phyloP scores from a whole-genome alignment of 306 rosid genomes.

The Sphenostylis stenocarpa region DNA sequence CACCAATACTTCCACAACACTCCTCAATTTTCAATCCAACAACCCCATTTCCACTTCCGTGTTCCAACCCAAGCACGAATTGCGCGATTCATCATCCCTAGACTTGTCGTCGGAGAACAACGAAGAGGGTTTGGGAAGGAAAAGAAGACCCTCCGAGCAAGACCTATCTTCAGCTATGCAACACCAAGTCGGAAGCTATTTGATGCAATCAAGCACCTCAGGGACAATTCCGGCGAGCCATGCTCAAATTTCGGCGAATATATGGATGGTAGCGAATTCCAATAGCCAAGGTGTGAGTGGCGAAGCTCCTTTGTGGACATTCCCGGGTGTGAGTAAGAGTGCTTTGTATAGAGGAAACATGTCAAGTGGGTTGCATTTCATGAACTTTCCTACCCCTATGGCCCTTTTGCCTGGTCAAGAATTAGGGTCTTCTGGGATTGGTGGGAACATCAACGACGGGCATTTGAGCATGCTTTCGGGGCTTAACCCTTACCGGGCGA shows the following conservation, averaged over 20 bases:
- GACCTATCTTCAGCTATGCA: constrained; percentile 41
- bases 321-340: constrained; percentile 62
- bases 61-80: constrained; percentile 76
- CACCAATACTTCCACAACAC: constrained; percentile 31
- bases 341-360: constrained; percentile 68
- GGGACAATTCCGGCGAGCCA: constrained; percentile 70
- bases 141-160: constrained; percentile 52
- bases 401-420: constrained; percentile 80
- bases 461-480: constrained; percentile 76
- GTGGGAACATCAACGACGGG: constrained; percentile 45
- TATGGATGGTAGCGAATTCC: constrained; percentile 86
- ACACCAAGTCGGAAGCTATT: constrained; percentile 68
- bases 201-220: constrained; percentile 57
- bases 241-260: constrained; percentile 70
- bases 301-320: constrained; percentile 71
- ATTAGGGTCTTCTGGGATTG: constrained; percentile 32
- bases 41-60: constrained; percentile 35
- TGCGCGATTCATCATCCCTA: constrained; percentile 18
- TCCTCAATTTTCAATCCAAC: constrained; percentile 71
- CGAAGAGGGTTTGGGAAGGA: constrained; percentile 60
- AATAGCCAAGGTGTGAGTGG: constrained; percentile 67
- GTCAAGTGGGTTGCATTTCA: constrained; percentile 86
- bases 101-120: neutral
- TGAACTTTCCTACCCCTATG: constrained; percentile 79
- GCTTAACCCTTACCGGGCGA: constrained; percentile 64